These are phyloP conservation scores for Globisporangium parvum DNA, from an alignment of 352 stramenopile species.

Conservation along the genomic window DNA sequence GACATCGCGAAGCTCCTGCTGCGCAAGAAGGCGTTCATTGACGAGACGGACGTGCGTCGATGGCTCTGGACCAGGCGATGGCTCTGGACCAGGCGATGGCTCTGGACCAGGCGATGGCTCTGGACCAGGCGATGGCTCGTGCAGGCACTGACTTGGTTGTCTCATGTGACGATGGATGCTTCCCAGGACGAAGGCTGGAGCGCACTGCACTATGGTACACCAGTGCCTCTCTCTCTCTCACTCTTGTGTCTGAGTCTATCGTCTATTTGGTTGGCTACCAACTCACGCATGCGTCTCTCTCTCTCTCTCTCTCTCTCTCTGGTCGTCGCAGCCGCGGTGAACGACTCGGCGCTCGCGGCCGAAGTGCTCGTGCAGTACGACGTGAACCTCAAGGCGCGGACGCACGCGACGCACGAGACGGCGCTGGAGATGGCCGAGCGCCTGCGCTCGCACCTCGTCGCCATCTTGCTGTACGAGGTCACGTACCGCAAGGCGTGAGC, in stretches of 20 bases:
- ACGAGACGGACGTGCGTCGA: slow-evolving; percentile 66
- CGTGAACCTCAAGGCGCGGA: slow-evolving; percentile 48
- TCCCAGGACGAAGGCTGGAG: slow-evolving; percentile 66
- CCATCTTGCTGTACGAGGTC: slow-evolving; percentile 66
- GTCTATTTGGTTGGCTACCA: slow-evolving; percentile 7
- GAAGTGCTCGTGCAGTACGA: slow-evolving; percentile 67
- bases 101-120: not conserved
- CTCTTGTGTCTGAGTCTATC: slow-evolving; percentile 13
- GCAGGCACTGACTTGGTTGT: not conserved
- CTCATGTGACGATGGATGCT: slow-evolving; percentile 8
- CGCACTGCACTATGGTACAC: slow-evolving; percentile 70
- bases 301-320: not conserved
- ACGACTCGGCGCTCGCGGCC: slow-evolving; percentile 54
- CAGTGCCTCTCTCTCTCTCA: not conserved
- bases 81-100: not conserved
- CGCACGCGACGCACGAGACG: slow-evolving; percentile 64
- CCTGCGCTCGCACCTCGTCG: slow-evolving; percentile 61
- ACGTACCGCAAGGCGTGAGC: slow-evolving; percentile 42
- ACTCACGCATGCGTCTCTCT: slow-evolving; percentile 4
- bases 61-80: no score
- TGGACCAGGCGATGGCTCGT: not conserved
- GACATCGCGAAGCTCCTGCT: slow-evolving; percentile 50
- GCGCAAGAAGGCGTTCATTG: slow-evolving; percentile 67
- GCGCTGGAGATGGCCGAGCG: slow-evolving; percentile 75
- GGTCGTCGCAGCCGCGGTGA: slow-evolving; percentile 40